Conservation (phyloP, 2,329 filamentous ascomycete genomes). For the Talaromyces sp. region DNA sequence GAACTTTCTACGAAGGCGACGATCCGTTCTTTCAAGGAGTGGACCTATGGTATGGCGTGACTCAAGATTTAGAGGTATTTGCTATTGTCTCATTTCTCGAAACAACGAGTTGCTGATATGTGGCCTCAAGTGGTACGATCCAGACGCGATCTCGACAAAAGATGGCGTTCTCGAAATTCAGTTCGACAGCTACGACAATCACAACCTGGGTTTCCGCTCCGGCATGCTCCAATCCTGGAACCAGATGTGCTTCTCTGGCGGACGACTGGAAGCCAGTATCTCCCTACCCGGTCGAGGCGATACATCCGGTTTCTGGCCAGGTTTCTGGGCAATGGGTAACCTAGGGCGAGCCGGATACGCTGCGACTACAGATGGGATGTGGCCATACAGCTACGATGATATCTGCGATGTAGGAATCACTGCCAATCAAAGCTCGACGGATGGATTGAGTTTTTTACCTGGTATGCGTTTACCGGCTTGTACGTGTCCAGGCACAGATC, state of each 20-base stretch:
- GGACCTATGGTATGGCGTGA: slow-evolving; percentile 70
- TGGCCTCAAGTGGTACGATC: slow-evolving; percentile 60
- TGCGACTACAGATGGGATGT: slow-evolving; percentile 67
- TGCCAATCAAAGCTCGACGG: slow-evolving; percentile 64
- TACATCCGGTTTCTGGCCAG: slow-evolving; percentile 68
- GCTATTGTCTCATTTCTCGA: slow-evolving; percentile 12
- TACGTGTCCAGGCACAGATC: slow-evolving; percentile 61
- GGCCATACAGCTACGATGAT: slow-evolving; percentile 70
- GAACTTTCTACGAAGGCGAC: slow-evolving; percentile 68
- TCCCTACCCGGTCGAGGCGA: slow-evolving; percentile 66
- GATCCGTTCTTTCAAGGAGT: slow-evolving; percentile 66
- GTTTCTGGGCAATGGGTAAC: slow-evolving; percentile 74
- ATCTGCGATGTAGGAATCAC: slow-evolving; percentile 68
- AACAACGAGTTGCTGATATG: background rate
- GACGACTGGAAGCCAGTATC: slow-evolving; percentile 65
- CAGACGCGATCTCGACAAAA: slow-evolving; percentile 61
- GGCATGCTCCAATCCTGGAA: slow-evolving; percentile 76
- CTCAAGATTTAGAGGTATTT: slow-evolving; percentile 60
- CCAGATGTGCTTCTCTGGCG: slow-evolving; percentile 68
- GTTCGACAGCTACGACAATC: slow-evolving; percentile 63
- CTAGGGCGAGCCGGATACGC: slow-evolving; percentile 65
- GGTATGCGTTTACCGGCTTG: slow-evolving; percentile 68
- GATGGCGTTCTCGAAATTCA: slow-evolving; percentile 61
- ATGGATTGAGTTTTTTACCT: slow-evolving; percentile 63
- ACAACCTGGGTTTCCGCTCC: slow-evolving; percentile 63